Base-by-base conservation (phyloP, 306 rosid genomes). In the Cicer cuneatum region DNA sequence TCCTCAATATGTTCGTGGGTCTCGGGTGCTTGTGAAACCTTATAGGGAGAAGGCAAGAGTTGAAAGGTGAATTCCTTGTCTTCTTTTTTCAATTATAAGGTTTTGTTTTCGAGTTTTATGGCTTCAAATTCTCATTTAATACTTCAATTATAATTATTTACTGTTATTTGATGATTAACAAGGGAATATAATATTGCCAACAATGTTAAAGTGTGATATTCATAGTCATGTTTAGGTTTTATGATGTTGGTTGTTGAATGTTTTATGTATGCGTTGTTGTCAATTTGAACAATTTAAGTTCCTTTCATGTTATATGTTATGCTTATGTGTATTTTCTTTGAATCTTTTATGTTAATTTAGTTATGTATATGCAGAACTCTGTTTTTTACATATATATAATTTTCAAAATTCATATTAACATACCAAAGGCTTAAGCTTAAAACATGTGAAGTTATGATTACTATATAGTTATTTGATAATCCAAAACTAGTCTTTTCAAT, bases 1-100 rank as follows among this genome's bases (percentile, higher is more conserved):
- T 75, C 96, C 97, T 10, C 97, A 94, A 80, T 85, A 61, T 65
- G 91, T 94, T 70, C 63, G 82, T 2, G 96, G 90, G 16, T 88
- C 90, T 75, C 96, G 97, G 11, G 95, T 94, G 83, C 94, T 90
- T 39, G 99, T 85, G 72, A 94, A 94, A 62, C 97, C 96, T 47
- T 94, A 94, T 56, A 70, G 89, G 66, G 99, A 94, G 74, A 94
- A 84, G 70, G 63, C 89, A 8, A 89, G 88, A 86, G 70, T 72
- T 42, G 94, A 89, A 62, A 86, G 93, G 99, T 90, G 60, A 78
- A 33, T 21, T 75, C 45, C 73, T 35, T 71, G 33, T 42, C 14
- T 41, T 13, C 39, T 72, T 39, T 7, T 68, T 57, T 15, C 0
- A 7, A 38, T n/a, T n/a, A n/a, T n/a, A n/a, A n/a, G n/a, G 10